Conservation (phyloP, 441 rosid genomes). For the Rhodomyrtus psidioides region DNA sequence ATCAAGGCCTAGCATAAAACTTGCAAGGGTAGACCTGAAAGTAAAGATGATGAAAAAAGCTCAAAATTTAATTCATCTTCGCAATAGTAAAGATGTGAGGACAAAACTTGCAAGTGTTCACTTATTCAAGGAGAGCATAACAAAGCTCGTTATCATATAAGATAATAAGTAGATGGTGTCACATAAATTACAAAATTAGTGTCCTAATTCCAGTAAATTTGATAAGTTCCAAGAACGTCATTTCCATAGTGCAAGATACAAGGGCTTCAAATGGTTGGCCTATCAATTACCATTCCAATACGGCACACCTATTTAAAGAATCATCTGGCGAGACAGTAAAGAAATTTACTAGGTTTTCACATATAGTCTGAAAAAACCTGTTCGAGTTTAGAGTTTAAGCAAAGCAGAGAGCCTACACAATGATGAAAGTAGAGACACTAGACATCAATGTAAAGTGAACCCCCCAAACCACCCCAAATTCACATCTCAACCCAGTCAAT, state of each 20-base stretch:
- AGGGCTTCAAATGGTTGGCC: background rate
- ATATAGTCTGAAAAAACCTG: background rate
- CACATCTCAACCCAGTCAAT: background rate
- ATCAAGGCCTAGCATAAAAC: constrained; percentile 60
- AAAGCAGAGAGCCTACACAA: background rate
- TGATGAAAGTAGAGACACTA: background rate
- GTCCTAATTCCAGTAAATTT: background rate
- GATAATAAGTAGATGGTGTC: background rate
- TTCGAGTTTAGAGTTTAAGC: background rate
- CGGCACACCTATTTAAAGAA: background rate
- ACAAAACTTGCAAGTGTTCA: background rate
- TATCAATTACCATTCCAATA: background rate
- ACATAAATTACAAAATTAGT: background rate
- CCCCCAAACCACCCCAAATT: background rate
- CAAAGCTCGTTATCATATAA: background rate
- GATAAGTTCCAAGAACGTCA: background rate
- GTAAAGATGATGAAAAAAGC: background rate
- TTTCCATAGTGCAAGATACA: background rate
- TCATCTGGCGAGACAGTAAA: background rate
- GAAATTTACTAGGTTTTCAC: background rate
- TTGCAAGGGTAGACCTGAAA: constrained; percentile 73
- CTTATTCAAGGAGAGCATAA: background rate
- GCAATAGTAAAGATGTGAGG: background rate
- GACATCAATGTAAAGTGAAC: background rate
- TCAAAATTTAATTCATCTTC: background rate